These are phyloP conservation scores for Meyerozyma elateridarum DNA, from an alignment of 1,139 yeast genomes.

Conservation along the genomic window DNA sequence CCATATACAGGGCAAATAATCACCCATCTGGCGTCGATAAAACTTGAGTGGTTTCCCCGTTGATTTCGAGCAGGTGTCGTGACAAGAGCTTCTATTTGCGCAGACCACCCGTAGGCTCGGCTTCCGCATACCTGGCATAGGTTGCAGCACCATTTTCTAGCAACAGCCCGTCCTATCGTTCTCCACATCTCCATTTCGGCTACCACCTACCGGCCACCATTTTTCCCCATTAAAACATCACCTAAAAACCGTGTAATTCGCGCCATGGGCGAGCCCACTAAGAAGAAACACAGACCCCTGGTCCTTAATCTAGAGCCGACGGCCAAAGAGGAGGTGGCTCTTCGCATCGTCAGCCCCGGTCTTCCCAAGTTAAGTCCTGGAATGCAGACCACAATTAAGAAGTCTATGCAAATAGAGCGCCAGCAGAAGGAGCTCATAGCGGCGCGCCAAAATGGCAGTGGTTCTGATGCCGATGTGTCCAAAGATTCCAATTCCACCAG, in stretches of 20 bases:
- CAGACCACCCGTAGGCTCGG: too few species aligned
- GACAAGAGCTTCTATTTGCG: too few species aligned
- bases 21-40: too few species aligned
- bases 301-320: slow-evolving; percentile 15
- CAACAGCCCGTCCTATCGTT: too few species aligned
- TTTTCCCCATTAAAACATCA: too few species aligned
- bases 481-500: slow-evolving; percentile 8
- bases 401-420: slow-evolving; percentile 42
- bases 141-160: too few species aligned
- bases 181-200: too few species aligned
- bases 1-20: slow-evolving; percentile 1
- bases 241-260: too few species aligned
- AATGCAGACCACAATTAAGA: slow-evolving; percentile 43
- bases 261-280: neutral
- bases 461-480: slow-evolving; percentile 7
- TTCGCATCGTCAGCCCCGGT: slow-evolving; percentile 45
- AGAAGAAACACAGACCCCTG: slow-evolving; percentile 21
- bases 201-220: too few species aligned
- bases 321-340: slow-evolving; percentile 23
- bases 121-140: too few species aligned
- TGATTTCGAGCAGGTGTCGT: too few species aligned
- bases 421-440: slow-evolving; percentile 48
- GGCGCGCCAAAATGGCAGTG: slow-evolving; percentile 21
- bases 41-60: too few species aligned
- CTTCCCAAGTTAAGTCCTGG: slow-evolving; percentile 41